Base-by-base conservation (phyloP, 305 asterid genomes). In the Striga hermonthica region DNA sequence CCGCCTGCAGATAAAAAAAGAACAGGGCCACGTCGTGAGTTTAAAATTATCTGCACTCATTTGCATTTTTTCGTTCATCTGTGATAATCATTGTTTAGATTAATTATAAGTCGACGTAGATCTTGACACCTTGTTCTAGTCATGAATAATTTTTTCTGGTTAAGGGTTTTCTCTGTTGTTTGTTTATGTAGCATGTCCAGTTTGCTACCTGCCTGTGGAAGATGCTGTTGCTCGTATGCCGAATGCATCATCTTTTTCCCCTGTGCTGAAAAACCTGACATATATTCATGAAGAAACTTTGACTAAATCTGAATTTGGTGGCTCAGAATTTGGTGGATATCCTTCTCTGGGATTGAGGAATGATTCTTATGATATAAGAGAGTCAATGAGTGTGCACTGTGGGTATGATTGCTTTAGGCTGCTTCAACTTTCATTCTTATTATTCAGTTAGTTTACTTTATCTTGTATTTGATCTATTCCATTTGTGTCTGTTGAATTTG, bases 251-350 rank as follows among this genome's bases (percentile, higher is more conserved):
- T 87, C 94, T 9, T 77, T 78, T 76, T 89, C 95, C 65, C 97
- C 97, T 3, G 80, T 83, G 28, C 69, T 89, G 50, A 80, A 80
- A 78, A 81, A 71, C 45, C 74, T 87, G 75, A 69, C 83, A 37
- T 89, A 87, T 71, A 72, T 79, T 66, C 81, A 82, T 36, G 91
- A 89, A 78, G 94, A 85, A 65, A 83, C 68, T 67, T 77, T 66
- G 60, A 72, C 78, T 40, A 83, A 78, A 76, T 76, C 86, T 39
- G 97, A 89, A 79, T 89, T 83, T 71, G 97, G 97, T 68, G 95
- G 97, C 78, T 89, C 97, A 5, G 87, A 82, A n/a, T 89, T 89
- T 48, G 97, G 94, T 69, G 94, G 95, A 38, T 89, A 87, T 73
- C 95, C 95, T 75, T 79, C 90, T 37, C 69, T 89, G 63, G 64